Conservation (phyloP, 2,329 filamentous ascomycete genomes). For the Apiospora sp. region DNA sequence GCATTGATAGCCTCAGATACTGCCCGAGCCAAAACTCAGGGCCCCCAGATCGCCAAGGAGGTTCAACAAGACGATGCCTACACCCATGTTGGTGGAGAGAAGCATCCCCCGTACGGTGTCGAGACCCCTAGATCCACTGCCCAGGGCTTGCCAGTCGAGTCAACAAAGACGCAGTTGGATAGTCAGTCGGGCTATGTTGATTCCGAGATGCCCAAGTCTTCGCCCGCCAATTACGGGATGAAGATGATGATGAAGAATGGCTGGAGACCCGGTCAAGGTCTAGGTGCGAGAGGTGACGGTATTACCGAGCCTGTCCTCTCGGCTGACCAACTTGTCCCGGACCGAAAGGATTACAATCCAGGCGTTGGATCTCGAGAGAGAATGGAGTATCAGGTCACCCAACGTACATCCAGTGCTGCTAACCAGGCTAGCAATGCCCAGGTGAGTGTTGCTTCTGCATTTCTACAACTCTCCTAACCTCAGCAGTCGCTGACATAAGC, state of each 20-base stretch:
- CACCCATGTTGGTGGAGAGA: neutral
- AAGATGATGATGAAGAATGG: conserved; percentile 11
- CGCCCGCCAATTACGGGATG: neutral
- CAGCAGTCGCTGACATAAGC: neutral
- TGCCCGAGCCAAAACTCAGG: neutral
- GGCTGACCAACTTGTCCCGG: neutral
- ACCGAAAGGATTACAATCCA: neutral
- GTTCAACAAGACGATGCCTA: neutral
- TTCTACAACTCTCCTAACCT: neutral
- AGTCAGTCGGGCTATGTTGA: neutral
- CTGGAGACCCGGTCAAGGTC: neutral
- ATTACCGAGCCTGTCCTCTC: conserved; percentile 7
- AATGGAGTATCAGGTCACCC: neutral
- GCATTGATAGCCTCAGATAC: neutral
- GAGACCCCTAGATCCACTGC: neutral
- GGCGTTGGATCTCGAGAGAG: conserved; percentile 8
- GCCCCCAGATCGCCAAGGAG: neutral
- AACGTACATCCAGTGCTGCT: neutral
- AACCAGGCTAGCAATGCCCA: neutral
- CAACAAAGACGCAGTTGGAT: neutral
- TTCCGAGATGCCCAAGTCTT: neutral
- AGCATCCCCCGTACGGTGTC: neutral
- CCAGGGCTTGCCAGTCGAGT: neutral
- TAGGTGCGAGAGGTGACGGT: neutral
- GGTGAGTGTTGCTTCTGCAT: neutral